Base-by-base conservation (phyloP, 768 basidiomycete genomes). In the Filobasidium wieringae region DNA sequence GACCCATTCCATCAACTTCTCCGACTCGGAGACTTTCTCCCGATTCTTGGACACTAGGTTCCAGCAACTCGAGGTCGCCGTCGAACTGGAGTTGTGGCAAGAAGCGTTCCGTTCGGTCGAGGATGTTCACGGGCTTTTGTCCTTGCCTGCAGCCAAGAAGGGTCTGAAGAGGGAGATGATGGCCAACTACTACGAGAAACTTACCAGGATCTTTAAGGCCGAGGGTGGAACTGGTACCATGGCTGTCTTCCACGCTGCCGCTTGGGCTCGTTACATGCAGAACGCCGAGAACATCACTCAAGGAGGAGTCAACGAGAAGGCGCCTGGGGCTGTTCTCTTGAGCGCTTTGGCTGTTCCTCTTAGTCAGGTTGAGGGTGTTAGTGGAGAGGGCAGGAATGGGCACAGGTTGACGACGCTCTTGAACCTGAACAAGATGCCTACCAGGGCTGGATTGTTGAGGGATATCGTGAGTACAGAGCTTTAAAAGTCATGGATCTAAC, bases 151-250 rank as follows among this genome's bases (percentile, higher is more conserved):
- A 14, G 86, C 87, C 29, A 93, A 93, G 74, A 93, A 91, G 75
- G 83, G 88, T 0, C 88, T 90, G 1, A 84, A 89, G 32, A 88
- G 89, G 0, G 80, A 84, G 12, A 93, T 96, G 90, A 96, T 97
- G 92, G 89, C 90, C 59, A 90, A 88, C 74, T 97, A 96, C 76
- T 97, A 97, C 76, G 91, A 96, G 74, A 96, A 97, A 76, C 82
- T 96, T 63, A 88, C 92, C 40, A 86, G 85, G 70, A 93, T 99
- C 63, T 99, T 96, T 79, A 79, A 92, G 67, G 93, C 91, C 51
- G 74, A 75, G 59, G 74, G 74, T 53, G 69, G 69, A 22, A 71
- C 71, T 79, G 88, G 86, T 60, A 61, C 59, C 36, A 66, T 66
- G 65, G 63, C 63, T 43, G 78, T 99, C 14, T 97, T 90, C 76